Evolutionary conservation across 176 grass and related monocot genomes (phyloP).

Genomic region (Tillandsia fasciculata): DNA sequence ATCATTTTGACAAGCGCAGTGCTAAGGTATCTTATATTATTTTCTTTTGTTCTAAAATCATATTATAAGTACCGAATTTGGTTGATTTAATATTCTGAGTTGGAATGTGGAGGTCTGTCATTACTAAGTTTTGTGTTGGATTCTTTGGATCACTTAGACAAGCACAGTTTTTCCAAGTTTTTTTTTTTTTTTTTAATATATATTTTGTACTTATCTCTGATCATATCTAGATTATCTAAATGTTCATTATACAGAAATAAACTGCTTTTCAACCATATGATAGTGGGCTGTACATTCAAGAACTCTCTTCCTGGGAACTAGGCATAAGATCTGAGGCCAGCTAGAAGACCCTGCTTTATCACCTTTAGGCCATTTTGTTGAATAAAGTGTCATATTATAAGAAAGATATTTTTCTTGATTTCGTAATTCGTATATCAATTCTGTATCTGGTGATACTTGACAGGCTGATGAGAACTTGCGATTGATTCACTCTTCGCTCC

Average conservation of each 20-base stretch:
- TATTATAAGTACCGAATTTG: background rate
- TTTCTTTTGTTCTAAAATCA: background rate
- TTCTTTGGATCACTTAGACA: too few species aligned
- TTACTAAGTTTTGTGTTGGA: too few species aligned
- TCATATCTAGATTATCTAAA: too few species aligned
- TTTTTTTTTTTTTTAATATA: too few species aligned
- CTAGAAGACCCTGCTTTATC: background rate
- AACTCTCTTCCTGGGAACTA: too few species aligned
- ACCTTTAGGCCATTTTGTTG: background rate
- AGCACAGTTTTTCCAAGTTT: too few species aligned
- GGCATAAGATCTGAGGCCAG: too few species aligned
- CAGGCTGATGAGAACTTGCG: conserved; percentile 95
- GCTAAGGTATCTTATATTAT: conserved; percentile 55
- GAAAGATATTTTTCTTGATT: background rate
- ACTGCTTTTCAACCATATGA: too few species aligned
- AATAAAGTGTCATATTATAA: background rate
- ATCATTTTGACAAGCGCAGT: conserved; percentile 91
- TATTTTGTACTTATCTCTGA: background rate
- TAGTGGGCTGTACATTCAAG: too few species aligned
- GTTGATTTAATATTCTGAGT: background rate
- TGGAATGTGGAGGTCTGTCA: too few species aligned
- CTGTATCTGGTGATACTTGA: conserved; percentile 9
- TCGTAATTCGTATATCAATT: background rate
- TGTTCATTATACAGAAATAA: too few species aligned
- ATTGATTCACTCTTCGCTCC: conserved; percentile 62